phyloP scores from a whole-genome alignment of 768 basidiomycete species.

The Tulasnella sp. region DNA sequence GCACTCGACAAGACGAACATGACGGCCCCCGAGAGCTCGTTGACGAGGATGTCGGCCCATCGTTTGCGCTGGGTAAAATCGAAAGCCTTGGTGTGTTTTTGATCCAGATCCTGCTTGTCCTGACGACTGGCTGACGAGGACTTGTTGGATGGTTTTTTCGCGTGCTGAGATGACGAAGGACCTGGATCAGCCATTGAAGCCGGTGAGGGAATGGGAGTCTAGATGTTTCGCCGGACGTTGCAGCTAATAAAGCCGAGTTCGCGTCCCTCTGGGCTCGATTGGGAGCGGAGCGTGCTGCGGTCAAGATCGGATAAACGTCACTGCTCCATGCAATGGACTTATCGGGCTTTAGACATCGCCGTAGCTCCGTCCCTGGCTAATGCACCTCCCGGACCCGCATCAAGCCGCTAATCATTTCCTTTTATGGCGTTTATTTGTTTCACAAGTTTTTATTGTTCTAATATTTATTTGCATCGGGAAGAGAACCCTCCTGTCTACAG shows the following conservation, averaged over 20 bases:
- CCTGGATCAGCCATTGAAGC: constrained; percentile 20
- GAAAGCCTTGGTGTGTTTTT: constrained; percentile 46
- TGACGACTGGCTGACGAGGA: neutral
- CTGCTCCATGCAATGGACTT: neutral
- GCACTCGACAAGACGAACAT: constrained; percentile 67
- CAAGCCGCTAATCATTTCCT: constrained; percentile 7
- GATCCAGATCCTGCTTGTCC: neutral
- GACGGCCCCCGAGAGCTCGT: constrained; percentile 75
- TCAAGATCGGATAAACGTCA: constrained; percentile 11
- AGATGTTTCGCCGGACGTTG: neutral
- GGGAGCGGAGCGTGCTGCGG: neutral
- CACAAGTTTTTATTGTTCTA: neutral
- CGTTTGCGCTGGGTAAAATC: constrained; percentile 88
- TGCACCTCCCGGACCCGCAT: neutral
- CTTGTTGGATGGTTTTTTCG: neutral
- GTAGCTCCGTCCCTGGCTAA: neutral
- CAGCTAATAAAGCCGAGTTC: neutral
- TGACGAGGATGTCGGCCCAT: constrained; percentile 80
- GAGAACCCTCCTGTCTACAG: neutral
- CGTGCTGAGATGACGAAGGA: constrained; percentile 7
- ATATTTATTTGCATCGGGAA: constrained; percentile 11
- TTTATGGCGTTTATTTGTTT: constrained; percentile 11
- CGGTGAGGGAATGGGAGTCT: neutral
- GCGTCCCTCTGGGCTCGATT: neutral
- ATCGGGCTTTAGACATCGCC: constrained; percentile 6